Conservation (phyloP, 768 basidiomycete species). For the Suillus subaureus region DNA sequence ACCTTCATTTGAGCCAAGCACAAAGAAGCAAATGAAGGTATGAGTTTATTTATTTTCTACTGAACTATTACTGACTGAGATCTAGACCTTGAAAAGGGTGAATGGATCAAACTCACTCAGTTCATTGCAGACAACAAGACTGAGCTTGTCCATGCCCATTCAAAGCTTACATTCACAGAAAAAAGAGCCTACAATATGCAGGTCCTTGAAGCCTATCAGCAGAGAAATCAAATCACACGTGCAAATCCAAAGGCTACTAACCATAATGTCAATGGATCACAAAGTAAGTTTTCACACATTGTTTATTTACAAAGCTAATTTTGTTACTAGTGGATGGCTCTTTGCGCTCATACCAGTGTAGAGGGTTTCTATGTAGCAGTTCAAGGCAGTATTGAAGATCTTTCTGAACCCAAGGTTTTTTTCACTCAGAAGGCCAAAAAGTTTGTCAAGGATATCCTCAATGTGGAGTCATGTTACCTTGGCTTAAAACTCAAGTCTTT, state of each 20-base stretch:
- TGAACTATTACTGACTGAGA: background rate
- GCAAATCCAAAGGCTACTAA: background rate
- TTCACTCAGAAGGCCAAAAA: conserved; percentile 3
- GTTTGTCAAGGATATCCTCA: background rate
- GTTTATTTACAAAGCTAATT: background rate
- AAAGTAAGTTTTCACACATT: background rate
- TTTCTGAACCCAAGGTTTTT: conserved; percentile 7
- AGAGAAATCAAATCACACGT: background rate
- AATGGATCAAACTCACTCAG: background rate
- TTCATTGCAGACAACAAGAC: background rate
- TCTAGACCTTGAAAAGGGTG: background rate
- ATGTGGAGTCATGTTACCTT: background rate
- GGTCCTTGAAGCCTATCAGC: background rate
- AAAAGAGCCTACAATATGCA: background rate
- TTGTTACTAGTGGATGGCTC: conserved; percentile 6
- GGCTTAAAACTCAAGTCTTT: conserved; percentile 1
- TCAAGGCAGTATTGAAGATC: background rate
- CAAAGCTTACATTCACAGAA: background rate
- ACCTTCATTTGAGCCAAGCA: background rate
- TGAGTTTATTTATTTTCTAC: background rate
- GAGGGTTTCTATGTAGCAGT: conserved; percentile 6
- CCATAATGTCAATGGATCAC: conserved; percentile 5
- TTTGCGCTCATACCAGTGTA: background rate
- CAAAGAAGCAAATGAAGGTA: conserved; percentile 1
- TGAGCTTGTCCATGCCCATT: background rate